These are phyloP conservation scores for Cystofilobasidium capitatum DNA, from an alignment of 768 basidiomycete genomes.

Conservation along the genomic window DNA sequence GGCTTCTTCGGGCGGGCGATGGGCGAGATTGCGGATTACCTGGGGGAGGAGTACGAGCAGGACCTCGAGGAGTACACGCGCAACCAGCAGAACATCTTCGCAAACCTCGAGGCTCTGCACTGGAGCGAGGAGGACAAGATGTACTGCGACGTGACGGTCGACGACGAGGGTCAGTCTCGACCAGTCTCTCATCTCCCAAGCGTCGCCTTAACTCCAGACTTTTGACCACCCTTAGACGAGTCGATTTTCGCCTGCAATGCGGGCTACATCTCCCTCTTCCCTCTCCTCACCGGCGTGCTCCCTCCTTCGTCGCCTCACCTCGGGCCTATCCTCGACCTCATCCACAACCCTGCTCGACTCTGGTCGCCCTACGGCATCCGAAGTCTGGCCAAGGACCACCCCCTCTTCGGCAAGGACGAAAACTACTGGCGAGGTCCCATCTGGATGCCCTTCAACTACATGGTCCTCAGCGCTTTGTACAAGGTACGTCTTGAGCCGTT, in stretches of 20 bases:
- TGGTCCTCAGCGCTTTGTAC: conserved; percentile 67
- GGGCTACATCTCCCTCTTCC: conserved; percentile 91
- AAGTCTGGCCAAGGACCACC: conserved; percentile 75
- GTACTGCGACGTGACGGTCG: conserved; percentile 84
- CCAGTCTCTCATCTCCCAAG: background rate
- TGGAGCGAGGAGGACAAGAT: conserved; percentile 82
- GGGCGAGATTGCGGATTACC: conserved; percentile 74
- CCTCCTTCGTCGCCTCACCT: conserved; percentile 68
- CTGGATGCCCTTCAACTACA: conserved; percentile 96
- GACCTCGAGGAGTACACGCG: conserved; percentile 66
- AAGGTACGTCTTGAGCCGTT: conserved; percentile 46
- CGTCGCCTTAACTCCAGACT: too few relatives aligned
- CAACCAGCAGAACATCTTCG: conserved; percentile 68
- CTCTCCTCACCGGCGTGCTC: conserved; percentile 74
- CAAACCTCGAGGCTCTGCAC: conserved; percentile 84
- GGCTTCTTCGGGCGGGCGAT: conserved; percentile 91
- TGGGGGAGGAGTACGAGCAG: conserved; percentile 60
- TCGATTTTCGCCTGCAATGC: conserved; percentile 81
- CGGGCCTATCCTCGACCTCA: conserved; percentile 65
- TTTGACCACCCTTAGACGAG: conserved; percentile 63
- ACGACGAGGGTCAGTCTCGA: conserved; percentile 59
- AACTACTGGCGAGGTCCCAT: conserved; percentile 97
- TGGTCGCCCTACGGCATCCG: conserved; percentile 89
- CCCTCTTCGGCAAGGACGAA: conserved; percentile 83
- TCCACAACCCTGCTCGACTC: conserved; percentile 69